Evolutionary conservation across 2,329 filamentous ascomycete genomes (phyloP), one percentile per base, ranked within the genome.

Genomic region (Plenodomus lindquistii): DNA sequence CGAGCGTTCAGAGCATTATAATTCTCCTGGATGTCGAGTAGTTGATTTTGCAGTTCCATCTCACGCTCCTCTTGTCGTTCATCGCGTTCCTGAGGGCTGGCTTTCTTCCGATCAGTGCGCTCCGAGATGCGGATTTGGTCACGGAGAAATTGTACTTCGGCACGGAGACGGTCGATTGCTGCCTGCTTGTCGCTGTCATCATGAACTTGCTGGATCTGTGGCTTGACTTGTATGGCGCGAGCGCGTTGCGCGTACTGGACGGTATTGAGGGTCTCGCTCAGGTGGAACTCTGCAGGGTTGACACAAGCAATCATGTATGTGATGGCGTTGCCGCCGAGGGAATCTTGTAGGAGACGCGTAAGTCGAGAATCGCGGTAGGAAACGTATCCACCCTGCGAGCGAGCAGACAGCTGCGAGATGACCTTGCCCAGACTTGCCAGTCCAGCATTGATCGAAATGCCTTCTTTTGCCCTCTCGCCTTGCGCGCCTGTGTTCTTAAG

Each of bases 261-360:
- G 0, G 94, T 99, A 71, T 99, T 99, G 48, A 99, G 79, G 0
- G 95, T 97, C 75, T 99, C 94, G 75, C 92, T 97, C 37, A 99
- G 79, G 71, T 99, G 94, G 69, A 99, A 99, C 70, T 97, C 92
- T 13, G 93, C 91, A 0, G 92, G 93, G 1, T 93, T 99, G 22
- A 99, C 92, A 74, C 94, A 99, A 8, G 94, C 94, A 75, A 99
- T 94, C 94, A 99, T 97, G 76, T 97, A 99, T 0, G 94, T 99
- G 69, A 97, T 96, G 29, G 94, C 94, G 69, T 96, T 97, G 4
- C 94, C 94, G 48, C 94, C 94, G 4, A 99, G 81, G 0, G 94
- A 99, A 73, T 99, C 94, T 77, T 99, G 94, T 16, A 99, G 83
- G 19, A 99, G 80, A 50, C 94, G 87, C 10, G 94, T 99, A 61